Percentiles rank a stretch among this genome's conserved stretches.
Evolutionary conservation across 2,329 filamentous ascomycete species (phyloP).

Genomic region (Claviceps lovelessii): DNA sequence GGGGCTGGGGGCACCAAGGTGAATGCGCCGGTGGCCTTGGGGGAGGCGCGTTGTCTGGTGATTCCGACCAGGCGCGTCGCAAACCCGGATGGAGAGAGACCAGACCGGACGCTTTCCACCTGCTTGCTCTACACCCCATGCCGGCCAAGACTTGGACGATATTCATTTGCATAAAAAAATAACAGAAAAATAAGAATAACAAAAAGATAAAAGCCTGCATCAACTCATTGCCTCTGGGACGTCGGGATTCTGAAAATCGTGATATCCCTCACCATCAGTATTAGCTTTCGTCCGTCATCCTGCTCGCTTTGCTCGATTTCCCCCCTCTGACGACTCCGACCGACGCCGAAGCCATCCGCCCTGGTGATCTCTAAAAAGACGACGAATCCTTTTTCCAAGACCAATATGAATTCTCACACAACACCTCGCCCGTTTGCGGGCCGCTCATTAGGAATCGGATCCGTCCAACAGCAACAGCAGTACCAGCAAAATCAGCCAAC

Average conservation of each 20-base stretch:
- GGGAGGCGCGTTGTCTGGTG: not conserved
- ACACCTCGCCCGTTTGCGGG: constrained; percentile 24
- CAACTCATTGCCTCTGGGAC: not conserved
- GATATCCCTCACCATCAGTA: not conserved
- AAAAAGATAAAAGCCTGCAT: not conserved
- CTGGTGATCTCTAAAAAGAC: not conserved
- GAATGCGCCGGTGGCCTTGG: not conserved
- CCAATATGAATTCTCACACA: constrained; percentile 22
- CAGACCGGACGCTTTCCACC: not conserved
- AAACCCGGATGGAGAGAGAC: not conserved
- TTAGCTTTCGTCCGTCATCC: not conserved
- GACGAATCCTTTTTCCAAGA: not conserved
- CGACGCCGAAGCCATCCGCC: not conserved
- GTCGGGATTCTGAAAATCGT: not conserved
- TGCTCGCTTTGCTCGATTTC: not conserved
- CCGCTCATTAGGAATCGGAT: constrained; percentile 19
- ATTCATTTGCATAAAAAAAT: not conserved
- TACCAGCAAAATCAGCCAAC: constrained; percentile 18
- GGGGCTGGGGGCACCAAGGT: not conserved
- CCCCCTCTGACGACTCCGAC: not conserved
- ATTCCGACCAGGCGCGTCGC: constrained; percentile 11
- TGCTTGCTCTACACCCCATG: not conserved
- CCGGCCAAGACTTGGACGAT: not conserved
- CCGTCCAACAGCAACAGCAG: constrained; percentile 19
- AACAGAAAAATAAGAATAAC: not conserved